These are phyloP conservation scores for Mycena pura DNA, from an alignment of 768 basidiomycete species.

Conservation along the genomic window DNA sequence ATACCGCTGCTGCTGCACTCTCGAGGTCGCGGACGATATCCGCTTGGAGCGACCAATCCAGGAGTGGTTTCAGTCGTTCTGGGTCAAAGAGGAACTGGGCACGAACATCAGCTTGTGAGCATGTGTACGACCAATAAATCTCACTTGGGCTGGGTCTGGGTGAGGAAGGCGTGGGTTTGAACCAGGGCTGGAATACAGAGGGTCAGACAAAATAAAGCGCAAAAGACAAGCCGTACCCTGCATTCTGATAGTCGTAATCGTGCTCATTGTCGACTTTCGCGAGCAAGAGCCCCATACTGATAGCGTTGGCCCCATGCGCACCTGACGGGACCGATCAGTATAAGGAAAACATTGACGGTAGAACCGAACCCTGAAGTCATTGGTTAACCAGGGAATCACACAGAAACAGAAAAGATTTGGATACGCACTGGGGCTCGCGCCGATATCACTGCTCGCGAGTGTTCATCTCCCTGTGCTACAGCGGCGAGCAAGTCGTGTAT, in stretches of 20 bases:
- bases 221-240: background rate
- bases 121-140: background rate
- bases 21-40: conserved; percentile 7
- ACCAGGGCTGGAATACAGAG: background rate
- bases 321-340: background rate
- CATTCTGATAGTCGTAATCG: background rate
- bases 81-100: conserved; percentile 15
- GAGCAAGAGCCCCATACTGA: background rate
- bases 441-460: background rate
- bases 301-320: background rate
- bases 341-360: background rate
- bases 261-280: background rate
- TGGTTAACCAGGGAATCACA: no score
- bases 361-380: conserved; percentile 1
- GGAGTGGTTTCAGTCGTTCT: background rate
- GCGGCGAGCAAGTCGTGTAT: background rate
- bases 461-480: background rate
- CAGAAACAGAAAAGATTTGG: background rate
- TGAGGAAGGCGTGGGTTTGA: background rate
- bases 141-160: background rate
- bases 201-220: background rate
- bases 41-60: conserved; percentile 11
- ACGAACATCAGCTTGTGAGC: background rate
- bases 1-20: background rate
- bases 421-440: background rate